Evolutionary conservation across 352 stramenopile species (phyloP).

Genomic region (Paralagenidium karlingii): DNA sequence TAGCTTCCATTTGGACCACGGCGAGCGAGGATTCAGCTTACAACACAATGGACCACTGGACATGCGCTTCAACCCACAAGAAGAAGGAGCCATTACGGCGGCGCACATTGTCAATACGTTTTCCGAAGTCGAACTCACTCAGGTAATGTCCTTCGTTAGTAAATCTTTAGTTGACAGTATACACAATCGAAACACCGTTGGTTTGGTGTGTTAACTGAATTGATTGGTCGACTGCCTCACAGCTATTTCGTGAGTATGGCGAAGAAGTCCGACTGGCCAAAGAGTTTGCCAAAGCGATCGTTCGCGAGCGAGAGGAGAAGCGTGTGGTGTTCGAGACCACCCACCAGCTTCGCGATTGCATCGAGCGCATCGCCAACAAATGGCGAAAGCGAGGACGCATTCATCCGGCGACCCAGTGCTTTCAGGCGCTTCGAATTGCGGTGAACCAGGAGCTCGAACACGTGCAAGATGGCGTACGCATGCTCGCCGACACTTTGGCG

Average conservation of each 20-base stretch:
- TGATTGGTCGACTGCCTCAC: not conserved
- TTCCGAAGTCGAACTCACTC: conserved; percentile 63
- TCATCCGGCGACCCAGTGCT: conserved; percentile 67
- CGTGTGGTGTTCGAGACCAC: conserved; percentile 42
- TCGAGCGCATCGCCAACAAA: conserved; percentile 62
- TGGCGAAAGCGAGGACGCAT: conserved; percentile 20
- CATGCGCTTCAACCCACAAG: conserved; percentile 63
- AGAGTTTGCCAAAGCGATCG: conserved; percentile 69
- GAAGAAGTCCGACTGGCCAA: conserved; percentile 56
- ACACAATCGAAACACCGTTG: no score
- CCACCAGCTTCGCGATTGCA: conserved; percentile 45
- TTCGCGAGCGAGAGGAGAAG: conserved; percentile 43
- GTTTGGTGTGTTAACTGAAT: no score
- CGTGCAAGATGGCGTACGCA: conserved; percentile 33
- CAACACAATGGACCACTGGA: conserved; percentile 61
- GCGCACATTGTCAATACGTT: conserved; percentile 53
- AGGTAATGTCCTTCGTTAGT: conserved; percentile 2
- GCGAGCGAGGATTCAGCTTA: conserved; percentile 56
- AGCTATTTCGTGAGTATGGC: conserved; percentile 58
- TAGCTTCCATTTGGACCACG: conserved; percentile 70
- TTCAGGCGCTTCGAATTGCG: conserved; percentile 69
- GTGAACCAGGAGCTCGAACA: conserved; percentile 74
- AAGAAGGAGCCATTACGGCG: conserved; percentile 16
- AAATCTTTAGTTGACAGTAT: no score
- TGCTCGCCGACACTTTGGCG: conserved; percentile 37